Evolutionary conservation across 345 rosid species (phyloP), one percentile per base, ranked within the genome.

Genomic region (Raphanus raphanistrum): DNA sequence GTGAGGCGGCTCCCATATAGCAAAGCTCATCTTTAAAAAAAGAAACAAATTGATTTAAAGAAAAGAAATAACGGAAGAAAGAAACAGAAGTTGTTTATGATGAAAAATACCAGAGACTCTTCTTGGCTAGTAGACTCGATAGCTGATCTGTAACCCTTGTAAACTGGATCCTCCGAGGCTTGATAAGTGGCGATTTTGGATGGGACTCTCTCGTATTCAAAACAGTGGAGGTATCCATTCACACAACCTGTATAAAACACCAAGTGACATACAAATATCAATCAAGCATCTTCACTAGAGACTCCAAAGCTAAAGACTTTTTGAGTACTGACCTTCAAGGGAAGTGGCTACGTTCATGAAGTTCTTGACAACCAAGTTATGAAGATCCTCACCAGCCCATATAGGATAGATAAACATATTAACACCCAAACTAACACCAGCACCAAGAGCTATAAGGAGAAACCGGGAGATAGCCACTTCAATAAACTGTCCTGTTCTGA

Each of bases 301-400:
- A 52, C 59, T 52, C 59, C 1, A 52, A 52, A 16, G 59, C 26
- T 15, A 16, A 16, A 10, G 33, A 0, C 38, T 21, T 7, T 61
- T 10, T 68, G 59, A 88, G 72, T 58, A 71, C 58, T 68, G 62
- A 90, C 97, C 97, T 94, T 94, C 98, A 77, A 94, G 84, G 12
- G 98, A 90, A 82, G 75, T 81, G 1, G 98, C 97, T 11, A 92
- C 98, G 50, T 83, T 89, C 86, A 64, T 81, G 81, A 94, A 94
- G 77, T 94, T 94, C 82, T 89, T 90, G 16, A 78, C 95, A 68
- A 92, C 98, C 87, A 90, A 82, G 73, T 83, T 82, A 80, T 94
- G 98, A 65, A 92, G 86, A 87, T 92, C 98, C 83, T 94, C 98
- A 5, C 98, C 97, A 69, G 98, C 97, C 98, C 98, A 94, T 35